Conservation (phyloP, 768 basidiomycete genomes). For the Tylopilus felleus region DNA sequence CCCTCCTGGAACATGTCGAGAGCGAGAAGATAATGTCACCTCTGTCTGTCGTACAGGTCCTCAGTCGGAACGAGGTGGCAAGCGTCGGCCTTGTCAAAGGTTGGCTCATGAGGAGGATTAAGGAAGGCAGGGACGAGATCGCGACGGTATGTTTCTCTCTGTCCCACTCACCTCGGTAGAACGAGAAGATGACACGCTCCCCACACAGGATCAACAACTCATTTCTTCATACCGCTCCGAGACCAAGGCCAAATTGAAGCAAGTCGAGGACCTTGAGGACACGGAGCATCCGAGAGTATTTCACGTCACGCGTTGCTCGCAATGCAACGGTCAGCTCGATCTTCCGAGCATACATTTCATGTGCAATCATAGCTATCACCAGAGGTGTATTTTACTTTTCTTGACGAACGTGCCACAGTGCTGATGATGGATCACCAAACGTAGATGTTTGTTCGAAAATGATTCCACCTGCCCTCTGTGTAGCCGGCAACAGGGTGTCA, state of each 20-base stretch:
- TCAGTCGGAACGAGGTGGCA: slow-evolving; percentile 85
- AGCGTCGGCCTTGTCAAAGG: slow-evolving; percentile 90
- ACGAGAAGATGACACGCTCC: neutral
- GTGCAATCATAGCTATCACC: slow-evolving; percentile 97
- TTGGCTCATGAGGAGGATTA: slow-evolving; percentile 82
- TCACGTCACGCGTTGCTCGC: slow-evolving; percentile 90
- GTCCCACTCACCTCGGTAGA: neutral
- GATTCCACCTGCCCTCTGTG: slow-evolving; percentile 91
- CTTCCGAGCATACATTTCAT: slow-evolving; percentile 95
- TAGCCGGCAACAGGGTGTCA: slow-evolving; percentile 80
- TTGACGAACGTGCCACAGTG: neutral
- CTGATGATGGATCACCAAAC: neutral
- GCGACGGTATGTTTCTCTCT: slow-evolving; percentile 57
- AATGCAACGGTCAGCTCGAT: slow-evolving; percentile 86
- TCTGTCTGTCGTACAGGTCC: slow-evolving; percentile 82
- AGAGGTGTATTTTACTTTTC: slow-evolving; percentile 44
- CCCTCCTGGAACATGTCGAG: slow-evolving; percentile 75
- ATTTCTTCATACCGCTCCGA: slow-evolving; percentile 88
- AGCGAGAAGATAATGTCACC: slow-evolving; percentile 82
- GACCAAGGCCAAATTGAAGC: slow-evolving; percentile 73
- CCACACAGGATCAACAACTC: slow-evolving; percentile 77
- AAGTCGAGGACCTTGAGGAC: slow-evolving; percentile 79
- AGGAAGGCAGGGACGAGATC: slow-evolving; percentile 69
- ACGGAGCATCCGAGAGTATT: slow-evolving; percentile 80
- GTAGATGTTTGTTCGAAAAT: slow-evolving; percentile 83